A percentile compares a stretch with the other conserved stretches of the same genome.
Conservation (phyloP, 2,329 filamentous ascomycete genomes). For the Talaromyces sp. region DNA sequence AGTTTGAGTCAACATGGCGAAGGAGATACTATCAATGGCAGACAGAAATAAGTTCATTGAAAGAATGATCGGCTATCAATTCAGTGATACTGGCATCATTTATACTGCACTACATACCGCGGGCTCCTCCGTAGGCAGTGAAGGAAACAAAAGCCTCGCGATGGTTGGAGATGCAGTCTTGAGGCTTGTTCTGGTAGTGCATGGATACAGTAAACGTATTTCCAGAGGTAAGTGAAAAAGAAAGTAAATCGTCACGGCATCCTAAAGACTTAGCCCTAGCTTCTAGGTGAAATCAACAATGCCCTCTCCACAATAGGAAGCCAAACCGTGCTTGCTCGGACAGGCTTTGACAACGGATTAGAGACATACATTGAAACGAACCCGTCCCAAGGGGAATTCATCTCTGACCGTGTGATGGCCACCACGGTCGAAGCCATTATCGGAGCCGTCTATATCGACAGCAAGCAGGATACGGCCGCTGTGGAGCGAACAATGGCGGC, state of each 20-base stretch:
- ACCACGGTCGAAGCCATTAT: constrained; percentile 30
- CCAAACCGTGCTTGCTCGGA: constrained; percentile 14
- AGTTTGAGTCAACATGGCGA: neutral
- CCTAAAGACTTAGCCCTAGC: neutral
- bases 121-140: neutral
- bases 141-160: constrained; percentile 3
- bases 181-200: neutral
- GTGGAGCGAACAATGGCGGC: constrained; percentile 1
- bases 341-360: constrained; percentile 10
- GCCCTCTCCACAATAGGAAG: neutral
- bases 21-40: neutral
- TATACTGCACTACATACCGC: neutral
- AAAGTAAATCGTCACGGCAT: neutral
- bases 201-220: neutral
- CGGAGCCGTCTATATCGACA: constrained; percentile 29
- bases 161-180: constrained; percentile 3
- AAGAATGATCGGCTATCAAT: neutral
- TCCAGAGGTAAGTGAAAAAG: neutral
- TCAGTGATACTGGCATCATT: neutral
- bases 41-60: neutral
- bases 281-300: constrained; percentile 1
- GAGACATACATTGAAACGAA: constrained; percentile 13
- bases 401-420: constrained; percentile 22
- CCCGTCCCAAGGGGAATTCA: constrained; percentile 12
- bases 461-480: constrained; percentile 12